Evolutionary conservation across 2,329 filamentous ascomycete genomes (phyloP).

Genomic region (Aureobasidium pullulans): DNA sequence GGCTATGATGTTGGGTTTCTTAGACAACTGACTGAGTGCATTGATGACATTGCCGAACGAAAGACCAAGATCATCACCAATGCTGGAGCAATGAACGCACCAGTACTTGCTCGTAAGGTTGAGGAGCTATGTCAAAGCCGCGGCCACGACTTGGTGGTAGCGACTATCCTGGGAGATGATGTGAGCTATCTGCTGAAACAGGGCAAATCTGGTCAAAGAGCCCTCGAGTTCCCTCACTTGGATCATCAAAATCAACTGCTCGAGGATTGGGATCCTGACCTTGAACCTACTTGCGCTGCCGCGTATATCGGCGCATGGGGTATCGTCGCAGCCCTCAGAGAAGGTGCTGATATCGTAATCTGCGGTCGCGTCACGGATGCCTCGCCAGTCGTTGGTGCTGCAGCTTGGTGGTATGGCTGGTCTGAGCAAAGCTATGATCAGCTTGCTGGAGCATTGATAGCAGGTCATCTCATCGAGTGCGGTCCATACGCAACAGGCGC

Average conservation of each 20-base stretch:
- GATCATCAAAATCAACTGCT: slow-evolving; percentile 6
- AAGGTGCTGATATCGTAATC: slow-evolving; percentile 38
- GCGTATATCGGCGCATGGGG: slow-evolving; percentile 39
- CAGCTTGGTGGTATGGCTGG: slow-evolving; percentile 41
- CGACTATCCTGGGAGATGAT: slow-evolving; percentile 43
- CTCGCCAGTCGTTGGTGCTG: slow-evolving; percentile 37
- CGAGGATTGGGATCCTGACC: slow-evolving; percentile 22
- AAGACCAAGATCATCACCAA: slow-evolving; percentile 51
- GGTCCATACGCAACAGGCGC: slow-evolving; percentile 36
- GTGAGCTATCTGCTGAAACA: slow-evolving; percentile 16
- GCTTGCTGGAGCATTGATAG: slow-evolving; percentile 36
- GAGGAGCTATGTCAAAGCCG: slow-evolving; percentile 28
- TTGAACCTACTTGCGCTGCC: slow-evolving; percentile 23
- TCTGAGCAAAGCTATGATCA: slow-evolving; percentile 30
- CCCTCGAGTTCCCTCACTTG: slow-evolving; percentile 4
- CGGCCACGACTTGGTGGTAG: slow-evolving; percentile 38
- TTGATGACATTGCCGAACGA: slow-evolving; percentile 41
- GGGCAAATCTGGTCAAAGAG: not conserved
- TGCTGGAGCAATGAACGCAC: slow-evolving; percentile 50
- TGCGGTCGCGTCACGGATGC: slow-evolving; percentile 40
- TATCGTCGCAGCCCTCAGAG: slow-evolving; percentile 34
- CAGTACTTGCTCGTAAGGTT: slow-evolving; percentile 42
- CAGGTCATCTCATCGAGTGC: slow-evolving; percentile 39
- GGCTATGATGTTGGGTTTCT: slow-evolving; percentile 38
- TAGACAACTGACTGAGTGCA: slow-evolving; percentile 37